Base-by-base conservation (phyloP, 805 yeast genomes). In the Hanseniaspora singularis region DNA sequence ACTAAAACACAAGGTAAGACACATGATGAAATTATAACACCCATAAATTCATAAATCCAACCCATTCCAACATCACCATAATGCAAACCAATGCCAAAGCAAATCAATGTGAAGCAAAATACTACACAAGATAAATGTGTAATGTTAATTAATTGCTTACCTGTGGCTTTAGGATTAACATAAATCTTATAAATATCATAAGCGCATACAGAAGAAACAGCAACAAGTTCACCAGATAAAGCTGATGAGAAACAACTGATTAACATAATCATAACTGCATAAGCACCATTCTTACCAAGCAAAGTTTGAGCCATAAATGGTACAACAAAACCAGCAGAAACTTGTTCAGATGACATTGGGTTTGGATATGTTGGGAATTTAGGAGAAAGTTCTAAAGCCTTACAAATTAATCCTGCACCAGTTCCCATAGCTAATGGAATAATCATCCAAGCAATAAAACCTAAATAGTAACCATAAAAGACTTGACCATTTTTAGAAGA, bases 171-270 rank as follows among this genome's bases (percentile, higher is more conserved):
- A 39, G 94, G 94, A 57, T 84, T 76, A 56, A 86, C 65, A 64
- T 87, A 86, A 22, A 77, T 73, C 64, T 84, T 76, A 74, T 81
- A 87, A 51, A 87, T 70, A 64, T 87, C 96, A 55, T 84, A 87
- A 37, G 95, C 82, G 68, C 77, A 74, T 51, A 87, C 76, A 2
- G 95, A 80, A 3, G 94, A 81, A 16, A 84, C 88, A 2, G 95
- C 81, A 58, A 87, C 83, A 57, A 87, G 73, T 63, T 87, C 95
- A 32, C 95, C 89, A 27, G 94, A 82, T 73, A 84, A 76, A 22
- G 96, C 95, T 40, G 94, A 81, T 0, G 96, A 87, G 36, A 82
- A 89, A 22, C 96, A 95, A 88, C 85, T 82, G 63, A 87, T 87
- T 10, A 86, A 74, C 69, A 87, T 65, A 28, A 87, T 61, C 52